Percentiles rank a stretch among this genome's conserved stretches.
Conservation (phyloP, 1,284 basidiomycete genomes). For the Rhizopogon parksii region DNA sequence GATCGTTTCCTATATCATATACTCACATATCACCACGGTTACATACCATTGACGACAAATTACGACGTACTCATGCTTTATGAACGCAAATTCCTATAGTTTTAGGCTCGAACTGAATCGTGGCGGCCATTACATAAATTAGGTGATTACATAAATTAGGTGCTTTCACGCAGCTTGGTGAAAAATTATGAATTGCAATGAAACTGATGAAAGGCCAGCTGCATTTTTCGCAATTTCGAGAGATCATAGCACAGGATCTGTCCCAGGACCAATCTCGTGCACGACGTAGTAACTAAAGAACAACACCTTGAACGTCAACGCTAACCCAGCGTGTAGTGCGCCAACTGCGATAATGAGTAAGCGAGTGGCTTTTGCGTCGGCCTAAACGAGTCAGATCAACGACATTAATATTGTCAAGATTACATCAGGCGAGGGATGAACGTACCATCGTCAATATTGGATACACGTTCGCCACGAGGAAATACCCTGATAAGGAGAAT, state of each 20-base stretch:
- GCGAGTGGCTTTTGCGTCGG: conserved; percentile 78
- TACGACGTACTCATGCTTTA: not conserved
- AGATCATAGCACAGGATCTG: conserved; percentile 1
- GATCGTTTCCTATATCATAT: not conserved
- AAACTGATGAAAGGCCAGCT: not conserved
- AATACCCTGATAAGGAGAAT: conserved; percentile 74
- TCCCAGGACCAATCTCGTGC: conserved; percentile 43
- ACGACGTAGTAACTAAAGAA: conserved; percentile 83
- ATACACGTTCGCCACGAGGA: conserved; percentile 80
- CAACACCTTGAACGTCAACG: conserved; percentile 77
- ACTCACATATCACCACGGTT: not conserved
- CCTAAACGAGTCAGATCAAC: conserved; percentile 34
- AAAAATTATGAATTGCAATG: not conserved
- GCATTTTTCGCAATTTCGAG: not conserved
- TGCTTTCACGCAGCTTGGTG: not conserved
- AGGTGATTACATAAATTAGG: not conserved
- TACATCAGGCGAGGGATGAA: conserved; percentile 12
- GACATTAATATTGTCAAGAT: conserved; percentile 1
- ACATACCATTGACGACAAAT: not conserved
- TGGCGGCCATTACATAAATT: not conserved
- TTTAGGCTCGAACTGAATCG: too few relatives aligned
- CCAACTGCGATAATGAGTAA: conserved; percentile 71
- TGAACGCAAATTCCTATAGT: not conserved
- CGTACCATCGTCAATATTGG: conserved; percentile 80
- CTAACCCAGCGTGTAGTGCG: conserved; percentile 65